Evolutionary conservation across 306 rosid species (phyloP), one percentile per base, ranked within the genome.

Genomic region (Cicer pinnatifidum): DNA sequence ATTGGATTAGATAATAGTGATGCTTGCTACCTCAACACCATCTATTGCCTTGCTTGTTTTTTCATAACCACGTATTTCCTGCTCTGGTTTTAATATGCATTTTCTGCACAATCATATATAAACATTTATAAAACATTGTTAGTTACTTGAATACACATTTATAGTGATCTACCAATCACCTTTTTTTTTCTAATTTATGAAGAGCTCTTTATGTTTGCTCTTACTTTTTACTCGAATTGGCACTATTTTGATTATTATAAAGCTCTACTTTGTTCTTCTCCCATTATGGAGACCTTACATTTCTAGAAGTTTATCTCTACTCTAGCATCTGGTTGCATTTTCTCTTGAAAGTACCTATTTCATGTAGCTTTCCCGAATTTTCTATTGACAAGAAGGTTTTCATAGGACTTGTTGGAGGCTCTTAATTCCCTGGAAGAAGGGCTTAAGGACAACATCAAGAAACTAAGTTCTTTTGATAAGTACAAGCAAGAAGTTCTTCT

Each of bases 401-500:
- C 51, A 7, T 62, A 92, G 97, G 99, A 95, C 82, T 92, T 95
- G 78, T 81, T 91, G 89, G 99, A 95, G 74, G 93, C 93, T 57
- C 79, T 95, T 74, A 95, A 87, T 78, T 88, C 82, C 73, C 87
- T 91, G 69, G 99, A 91, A 72, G 97, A 86, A 63, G 92, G 92
- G 73, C 84, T 95, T 83, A 95, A 83, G 91, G 97, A 90, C 64
- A 91, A 84, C 76, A 91, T 95, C 67, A 91, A 91, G 87, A 88
- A 76, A 78, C 78, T 95, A 72, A 91, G 99, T 82, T 95, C 99
- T 62, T 95, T 84, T 69, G 99, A 95, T 58, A 86, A 79, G 82
- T 95, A 95, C 71, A 95, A 91, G 88, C 99, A 95, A 87, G 99
- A 88, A 86, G 96, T 88, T 77, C 96, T 91, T 76, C 92, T 88